Evolutionary conservation across 2,329 filamentous ascomycete species (phyloP).

Genomic region (Chaetomium sp.): DNA sequence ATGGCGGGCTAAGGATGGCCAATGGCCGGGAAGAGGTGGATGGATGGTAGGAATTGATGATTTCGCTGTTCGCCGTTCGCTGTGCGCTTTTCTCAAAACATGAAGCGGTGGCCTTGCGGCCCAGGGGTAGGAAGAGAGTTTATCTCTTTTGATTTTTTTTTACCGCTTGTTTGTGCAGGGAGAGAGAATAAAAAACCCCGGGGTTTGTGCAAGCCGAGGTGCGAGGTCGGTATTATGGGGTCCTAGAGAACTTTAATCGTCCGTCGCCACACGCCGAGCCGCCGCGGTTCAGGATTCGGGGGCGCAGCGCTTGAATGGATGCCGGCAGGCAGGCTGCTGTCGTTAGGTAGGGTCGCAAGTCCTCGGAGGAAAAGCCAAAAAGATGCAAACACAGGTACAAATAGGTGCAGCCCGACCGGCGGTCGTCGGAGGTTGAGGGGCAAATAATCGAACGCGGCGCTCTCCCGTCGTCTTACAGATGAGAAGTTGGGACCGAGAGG

Average conservation of each 20-base stretch:
- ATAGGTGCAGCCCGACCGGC: too few relatives aligned
- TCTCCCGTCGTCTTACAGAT: too few relatives aligned
- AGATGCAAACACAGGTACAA: too few relatives aligned
- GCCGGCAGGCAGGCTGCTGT: too few relatives aligned
- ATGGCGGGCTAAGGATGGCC: conserved; percentile 44
- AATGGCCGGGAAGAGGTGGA: background rate
- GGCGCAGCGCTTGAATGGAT: background rate
- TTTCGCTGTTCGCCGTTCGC: background rate
- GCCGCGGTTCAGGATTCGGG: conserved; percentile 4
- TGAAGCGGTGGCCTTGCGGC: conserved; percentile 1
- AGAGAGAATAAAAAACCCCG: background rate
- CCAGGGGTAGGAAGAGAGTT: background rate
- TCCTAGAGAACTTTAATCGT: too few relatives aligned
- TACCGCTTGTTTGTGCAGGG: background rate
- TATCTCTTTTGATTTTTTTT: background rate
- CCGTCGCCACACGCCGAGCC: background rate
- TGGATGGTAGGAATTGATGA: background rate
- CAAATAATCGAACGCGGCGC: too few relatives aligned
- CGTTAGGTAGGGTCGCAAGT: too few relatives aligned
- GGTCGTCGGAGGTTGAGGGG: too few relatives aligned
- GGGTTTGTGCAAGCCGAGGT: conserved; percentile 3
- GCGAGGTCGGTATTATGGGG: conserved; percentile 4
- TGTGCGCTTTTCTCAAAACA: background rate
- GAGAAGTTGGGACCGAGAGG: too few relatives aligned
- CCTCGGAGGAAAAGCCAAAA: too few relatives aligned